Evolutionary conservation across 176 grass and related monocot genomes (phyloP), one percentile per base, ranked within the genome.

Genomic region (Thinopyrum elongatum): DNA sequence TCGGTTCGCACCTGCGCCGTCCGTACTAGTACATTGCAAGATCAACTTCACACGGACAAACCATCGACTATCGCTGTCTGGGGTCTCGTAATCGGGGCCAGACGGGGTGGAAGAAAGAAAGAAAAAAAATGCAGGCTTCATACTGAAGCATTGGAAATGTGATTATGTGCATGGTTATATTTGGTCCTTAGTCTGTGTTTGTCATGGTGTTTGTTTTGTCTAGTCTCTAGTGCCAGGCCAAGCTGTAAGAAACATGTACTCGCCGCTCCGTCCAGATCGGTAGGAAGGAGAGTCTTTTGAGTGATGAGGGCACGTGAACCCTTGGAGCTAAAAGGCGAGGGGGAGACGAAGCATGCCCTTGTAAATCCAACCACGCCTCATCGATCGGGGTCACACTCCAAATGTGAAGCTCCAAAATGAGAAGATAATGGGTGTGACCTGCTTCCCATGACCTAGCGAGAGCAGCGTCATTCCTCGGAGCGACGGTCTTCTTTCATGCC

Each of bases 351-450:
- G 51, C 64, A 11, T 78, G 79, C 8, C 6, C 1, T 19, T 51
- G 17, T 86, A 71, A 80, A 15, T 25, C 34, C 3, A 67, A 49
- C 22, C 35, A 16, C 42, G 16, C 61, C 30, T 21, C 3, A 19
- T 58, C 55, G 21, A 22, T 61, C 8, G 10, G 9, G 10, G 28
- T 91, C 89, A 91, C 85, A 84, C 76, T 66, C 21, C 42, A 22
- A 30, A 35, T 80, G 74, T 83, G 84, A 82, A 64, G 73, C 53
- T 61, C 55, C 23, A 7, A 65, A 75, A 67, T 15, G 70, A 3
- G 22, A 30, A 28, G n/a, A 31, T 44, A 59, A 66, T 28, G 13
- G 65, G 60, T 14, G 36, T 67, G 11, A 29, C 10, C 74, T 66
- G 31, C 47, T 39, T 64, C 79, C 13, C 46, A 49, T 81, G 15